Percentiles rank a stretch among this genome's conserved stretches.
These are phyloP conservation scores for Thermochaetoides thermophila DNA, from an alignment of 495 filamentous ascomycete species.

Conservation along the genomic window DNA sequence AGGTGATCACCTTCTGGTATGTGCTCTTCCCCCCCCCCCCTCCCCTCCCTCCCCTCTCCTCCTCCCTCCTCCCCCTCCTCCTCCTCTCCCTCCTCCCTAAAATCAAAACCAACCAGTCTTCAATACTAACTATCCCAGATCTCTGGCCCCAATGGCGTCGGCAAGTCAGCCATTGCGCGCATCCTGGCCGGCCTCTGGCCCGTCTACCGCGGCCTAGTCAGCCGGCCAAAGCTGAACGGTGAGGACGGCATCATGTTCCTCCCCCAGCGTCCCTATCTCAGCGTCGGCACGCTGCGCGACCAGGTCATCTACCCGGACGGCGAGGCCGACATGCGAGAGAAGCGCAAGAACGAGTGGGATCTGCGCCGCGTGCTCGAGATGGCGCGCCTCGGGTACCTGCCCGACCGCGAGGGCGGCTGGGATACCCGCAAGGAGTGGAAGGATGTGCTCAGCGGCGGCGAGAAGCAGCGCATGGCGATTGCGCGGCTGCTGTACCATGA, in stretches of 20 bases:
- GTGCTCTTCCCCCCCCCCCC: too few species aligned
- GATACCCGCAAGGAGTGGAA: conserved; percentile 97
- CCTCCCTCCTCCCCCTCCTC: too few species aligned
- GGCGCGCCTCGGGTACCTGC: conserved; percentile 75
- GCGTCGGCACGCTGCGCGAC: conserved; percentile 86
- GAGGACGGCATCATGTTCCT: conserved; percentile 96
- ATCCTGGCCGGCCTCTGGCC: conserved; percentile 93
- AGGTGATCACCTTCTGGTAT: conserved; percentile 75
- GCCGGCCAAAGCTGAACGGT: conserved; percentile 63
- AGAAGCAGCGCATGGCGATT: conserved; percentile 91
- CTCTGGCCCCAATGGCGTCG: conserved; percentile 87
- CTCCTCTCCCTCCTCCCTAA: background rate
- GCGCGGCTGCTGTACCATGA: conserved; percentile 89
- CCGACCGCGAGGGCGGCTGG: conserved; percentile 88
- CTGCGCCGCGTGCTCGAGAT: conserved; percentile 65
- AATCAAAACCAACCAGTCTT: background rate
- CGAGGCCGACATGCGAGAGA: conserved; percentile 82
- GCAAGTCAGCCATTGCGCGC: conserved; percentile 80
- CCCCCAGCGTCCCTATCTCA: conserved; percentile 85
- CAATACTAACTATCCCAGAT: conserved; percentile 30
- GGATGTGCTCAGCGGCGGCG: conserved; percentile 89
- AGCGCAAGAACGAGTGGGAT: conserved; percentile 55
- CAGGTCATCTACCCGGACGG: conserved; percentile 98
- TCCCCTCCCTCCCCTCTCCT: too few species aligned
- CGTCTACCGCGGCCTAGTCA: conserved; percentile 79